Base-by-base conservation (phyloP, 116 monocot genomes). In the Zostera marina region DNA sequence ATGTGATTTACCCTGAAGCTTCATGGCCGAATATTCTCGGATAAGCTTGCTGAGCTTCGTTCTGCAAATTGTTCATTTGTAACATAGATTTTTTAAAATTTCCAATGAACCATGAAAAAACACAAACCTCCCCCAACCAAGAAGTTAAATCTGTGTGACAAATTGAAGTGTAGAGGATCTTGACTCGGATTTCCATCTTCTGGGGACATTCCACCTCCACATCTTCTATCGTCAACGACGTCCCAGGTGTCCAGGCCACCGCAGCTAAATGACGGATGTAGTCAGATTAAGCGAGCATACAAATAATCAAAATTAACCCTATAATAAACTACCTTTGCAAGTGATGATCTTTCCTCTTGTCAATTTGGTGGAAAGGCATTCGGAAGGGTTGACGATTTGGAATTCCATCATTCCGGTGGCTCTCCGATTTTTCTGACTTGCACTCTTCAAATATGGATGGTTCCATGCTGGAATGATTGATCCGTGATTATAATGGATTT, bases 121-220 rank as follows among this genome's bases (percentile, higher is more conserved):
- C 3, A 9, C 42, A 11, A 51, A 78, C 83, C 75, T 68, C 47
- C 42, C 72, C 84, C 21, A 66, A 47, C 84, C 84, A 84, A 24
- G 59, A 63, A 49, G 65, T 45, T 47, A 84, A 73, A 59, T 84
- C 84, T 7, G 70, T 79, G 58, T 84, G 84, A 65, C 84, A 84
- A 67, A 84, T 73, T 61, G 84, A 76, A 44, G 79, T 79, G 79
- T 73, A 84, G 60, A 79, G 64, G 57, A 84, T 51, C 70, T 63
- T 76, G 41, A 84, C 10, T 0, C 84, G 73, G 44, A 84, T 79
- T 70, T 79, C 79, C 72, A 73, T 64, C 52, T 42, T 51, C 57
- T 70, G 60, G 0, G 84, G 84, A 7, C 76, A 79, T 7, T 72
- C 76, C 4, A 84, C 84, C 58, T 67, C 48, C 60, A 84, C 70